Base-by-base conservation (phyloP, 352 stramenopile species). In the Globisporangium radiosum region DNA sequence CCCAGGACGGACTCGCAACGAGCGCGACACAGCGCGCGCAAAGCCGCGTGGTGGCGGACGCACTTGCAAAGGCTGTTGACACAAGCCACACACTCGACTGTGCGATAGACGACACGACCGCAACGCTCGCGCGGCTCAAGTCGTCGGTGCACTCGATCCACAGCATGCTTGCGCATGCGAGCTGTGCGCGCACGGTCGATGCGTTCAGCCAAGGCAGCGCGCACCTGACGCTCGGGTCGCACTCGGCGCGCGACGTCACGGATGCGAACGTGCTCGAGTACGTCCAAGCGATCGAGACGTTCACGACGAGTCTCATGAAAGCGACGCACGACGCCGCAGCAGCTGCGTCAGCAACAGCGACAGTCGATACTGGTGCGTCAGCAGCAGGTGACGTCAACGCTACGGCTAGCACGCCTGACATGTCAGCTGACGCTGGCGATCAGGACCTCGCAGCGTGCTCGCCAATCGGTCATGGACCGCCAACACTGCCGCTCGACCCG, bases 201-300 rank as follows among this genome's bases (percentile, higher is more conserved):
- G 57, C 64, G 25, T 78, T 78, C 43, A 69, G 59, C 11, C 25
- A 61, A 4, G 63, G 67, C 11, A 70, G 57, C 10, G 60, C 66
- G 1, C 68, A 67, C n/a, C 14, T 69, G 25, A 53, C 63, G 17
- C 47, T 73, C 2, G 66, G 60, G 3, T 57, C 64, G 39, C 65
- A 70, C 44, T 75, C 72, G n/a, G 71, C 69, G 13, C 53, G 71
- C 4, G 76, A 84, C 53, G 65, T 86, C 37, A 86, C 76, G 0
- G 78, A 89, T 45, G 56, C 73, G 37, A 92, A 88, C 49, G 73
- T 89, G 38, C 70, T 92, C 40, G 82, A 89, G 58, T 90, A 85
- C 42, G 69, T 90, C n/a, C 75, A 89, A 56, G 80, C 74, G 14
- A 85, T 92, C 45, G 80, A 92, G 66, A 86, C 72, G 55, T 89